Evolutionary conservation across 2,329 filamentous ascomycete species (phyloP), one percentile per base, ranked within the genome.

Genomic region (Colletotrichum sublineola): DNA sequence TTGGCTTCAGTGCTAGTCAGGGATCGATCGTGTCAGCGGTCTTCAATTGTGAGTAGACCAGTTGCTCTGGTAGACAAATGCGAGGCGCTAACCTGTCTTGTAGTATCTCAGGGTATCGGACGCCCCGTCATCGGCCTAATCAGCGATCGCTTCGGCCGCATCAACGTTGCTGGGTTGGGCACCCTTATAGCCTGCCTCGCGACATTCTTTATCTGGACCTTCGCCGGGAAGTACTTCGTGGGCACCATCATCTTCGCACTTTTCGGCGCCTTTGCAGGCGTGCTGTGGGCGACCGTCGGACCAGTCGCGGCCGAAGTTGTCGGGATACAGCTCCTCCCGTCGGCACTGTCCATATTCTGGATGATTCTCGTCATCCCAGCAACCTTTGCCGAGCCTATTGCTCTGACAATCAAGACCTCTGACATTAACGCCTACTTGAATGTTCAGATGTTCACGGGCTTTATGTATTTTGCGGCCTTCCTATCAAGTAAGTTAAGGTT

Each of bases 281-380:
- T 90, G 0, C 91, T 93, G 75, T 95, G 90, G 90, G 86, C 89
- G 0, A 91, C 91, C 1, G 87, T 92, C 38, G 91, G 85, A 0
- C 93, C 93, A 0, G 89, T 95, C 8, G 88, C 88, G 6, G 92
- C 92, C 3, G 93, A 96, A 80, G 89, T 96, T 1, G 89, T 95
- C 40, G 93, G 93, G 0, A 80, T 96, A 5, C 87, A 87, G 69
- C 82, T 92, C 53, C 85, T 95, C 2, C 92, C 93, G 1, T 89
- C 91, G 15, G 88, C 84, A 0, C 81, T 96, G 50, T 93, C 90
- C 65, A 85, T 96, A 24, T 87, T 90, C 29, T 96, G 93, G 93
- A 78, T 95, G 36, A 84, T 90, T 7, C 86, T 96, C 20, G 89
- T 92, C 6, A 79, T 94, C 12, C 94, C 93, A 0, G 89, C 89